These are phyloP conservation scores for Reticulascus tulasneorum DNA, from an alignment of 2,329 filamentous ascomycete genomes.

Conservation along the genomic window DNA sequence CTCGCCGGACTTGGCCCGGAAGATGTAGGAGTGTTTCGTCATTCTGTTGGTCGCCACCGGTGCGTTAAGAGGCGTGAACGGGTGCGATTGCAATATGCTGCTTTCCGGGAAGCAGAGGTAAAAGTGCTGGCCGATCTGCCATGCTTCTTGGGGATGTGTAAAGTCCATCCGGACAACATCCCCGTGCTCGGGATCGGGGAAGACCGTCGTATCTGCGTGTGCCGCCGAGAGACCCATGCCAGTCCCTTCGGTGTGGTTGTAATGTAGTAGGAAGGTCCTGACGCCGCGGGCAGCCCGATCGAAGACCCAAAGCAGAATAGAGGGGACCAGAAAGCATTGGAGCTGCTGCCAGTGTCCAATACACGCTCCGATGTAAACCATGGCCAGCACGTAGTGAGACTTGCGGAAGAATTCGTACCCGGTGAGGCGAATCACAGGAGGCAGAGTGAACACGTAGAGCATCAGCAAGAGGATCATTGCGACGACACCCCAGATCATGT, in stretches of 20 bases:
- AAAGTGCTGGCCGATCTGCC: slow-evolving; percentile 68
- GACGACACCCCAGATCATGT: slow-evolving; percentile 70
- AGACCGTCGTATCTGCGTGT: slow-evolving; percentile 46
- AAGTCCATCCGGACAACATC: slow-evolving; percentile 65
- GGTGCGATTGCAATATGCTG: slow-evolving; percentile 69
- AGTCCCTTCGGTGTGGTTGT: slow-evolving; percentile 40
- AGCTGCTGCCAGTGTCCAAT: slow-evolving; percentile 71
- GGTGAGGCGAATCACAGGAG: slow-evolving; percentile 56
- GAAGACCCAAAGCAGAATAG: slow-evolving; percentile 59
- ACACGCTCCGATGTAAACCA: slow-evolving; percentile 70
- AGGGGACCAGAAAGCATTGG: slow-evolving; percentile 64
- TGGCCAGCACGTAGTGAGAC: slow-evolving; percentile 67
- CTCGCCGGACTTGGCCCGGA: slow-evolving; percentile 56
- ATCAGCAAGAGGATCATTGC: slow-evolving; percentile 62
- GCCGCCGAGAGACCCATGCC: slow-evolving; percentile 52
- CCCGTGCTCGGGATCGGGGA: slow-evolving; percentile 53
- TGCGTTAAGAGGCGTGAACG: slow-evolving; percentile 60
- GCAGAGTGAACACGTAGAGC: slow-evolving; percentile 55
- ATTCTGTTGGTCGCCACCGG: slow-evolving; percentile 36
- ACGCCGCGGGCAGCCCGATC: slow-evolving; percentile 58
- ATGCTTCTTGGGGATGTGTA: slow-evolving; percentile 54
- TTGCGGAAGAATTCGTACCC: slow-evolving; percentile 79
- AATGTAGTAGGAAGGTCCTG: slow-evolving; percentile 58
- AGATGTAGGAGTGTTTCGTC: slow-evolving; percentile 51
- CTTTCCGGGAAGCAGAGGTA: slow-evolving; percentile 64